These are phyloP conservation scores for Cercospora canescens DNA, from an alignment of 2,329 filamentous ascomycete genomes.

Conservation along the genomic window DNA sequence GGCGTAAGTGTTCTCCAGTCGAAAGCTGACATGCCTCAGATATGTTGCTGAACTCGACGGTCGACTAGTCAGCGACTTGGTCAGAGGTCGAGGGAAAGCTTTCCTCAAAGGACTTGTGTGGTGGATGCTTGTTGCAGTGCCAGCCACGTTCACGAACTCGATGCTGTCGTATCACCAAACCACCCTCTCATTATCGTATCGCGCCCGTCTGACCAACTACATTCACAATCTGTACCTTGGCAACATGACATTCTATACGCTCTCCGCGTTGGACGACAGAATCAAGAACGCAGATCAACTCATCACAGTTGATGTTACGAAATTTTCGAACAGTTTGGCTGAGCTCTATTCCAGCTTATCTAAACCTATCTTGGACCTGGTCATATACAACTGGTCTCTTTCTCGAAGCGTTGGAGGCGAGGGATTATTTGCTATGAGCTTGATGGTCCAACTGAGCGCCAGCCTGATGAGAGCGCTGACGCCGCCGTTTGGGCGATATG, in stretches of 20 bases:
- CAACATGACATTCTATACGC: conserved; percentile 97
- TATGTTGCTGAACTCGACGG: conserved; percentile 97
- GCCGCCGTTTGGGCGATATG: conserved; percentile 95
- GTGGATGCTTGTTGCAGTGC: conserved; percentile 98
- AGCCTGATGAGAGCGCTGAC: conserved; percentile 92
- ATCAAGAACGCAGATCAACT: conserved; percentile 99
- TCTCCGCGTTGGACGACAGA: conserved; percentile 91
- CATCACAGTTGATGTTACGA: conserved; percentile 93
- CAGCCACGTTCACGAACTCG: conserved; percentile 93
- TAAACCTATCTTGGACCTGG: conserved; percentile 91
- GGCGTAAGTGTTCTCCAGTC: not conserved
- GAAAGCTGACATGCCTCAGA: not conserved
- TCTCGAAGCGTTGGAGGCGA: conserved; percentile 95
- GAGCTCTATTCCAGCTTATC: conserved; percentile 96
- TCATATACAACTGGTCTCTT: conserved; percentile 93
- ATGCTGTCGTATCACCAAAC: conserved; percentile 99
- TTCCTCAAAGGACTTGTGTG: conserved; percentile 86
- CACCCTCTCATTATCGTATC: conserved; percentile 87
- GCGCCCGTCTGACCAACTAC: conserved; percentile 86
- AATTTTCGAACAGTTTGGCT: conserved; percentile 92
- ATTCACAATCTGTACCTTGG: conserved; percentile 95
- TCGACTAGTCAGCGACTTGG: conserved; percentile 84
- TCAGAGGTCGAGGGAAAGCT: conserved; percentile 86
- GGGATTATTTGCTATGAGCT: conserved; percentile 90
- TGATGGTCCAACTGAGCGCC: conserved; percentile 90